These are phyloP conservation scores for Hygrocybe punicea DNA, from an alignment of 768 basidiomycete genomes.

Conservation along the genomic window DNA sequence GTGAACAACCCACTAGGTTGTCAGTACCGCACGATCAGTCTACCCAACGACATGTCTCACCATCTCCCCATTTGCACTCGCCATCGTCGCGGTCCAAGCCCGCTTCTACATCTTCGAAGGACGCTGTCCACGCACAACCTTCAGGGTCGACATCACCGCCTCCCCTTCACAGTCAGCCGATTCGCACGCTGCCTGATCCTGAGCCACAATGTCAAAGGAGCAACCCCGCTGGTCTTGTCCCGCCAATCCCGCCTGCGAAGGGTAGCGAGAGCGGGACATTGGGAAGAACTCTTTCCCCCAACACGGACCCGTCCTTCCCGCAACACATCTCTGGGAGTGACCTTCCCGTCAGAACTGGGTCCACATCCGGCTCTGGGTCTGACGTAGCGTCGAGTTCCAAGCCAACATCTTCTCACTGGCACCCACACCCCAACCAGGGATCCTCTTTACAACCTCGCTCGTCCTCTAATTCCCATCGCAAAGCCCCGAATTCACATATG, in stretches of 20 bases:
- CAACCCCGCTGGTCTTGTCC: no score
- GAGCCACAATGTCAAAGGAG: no score
- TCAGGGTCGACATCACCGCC: constrained; percentile 6
- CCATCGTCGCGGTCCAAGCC: neutral
- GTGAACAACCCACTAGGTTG: neutral
- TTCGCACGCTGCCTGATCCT: no score
- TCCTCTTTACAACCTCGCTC: neutral
- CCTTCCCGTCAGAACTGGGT: neutral
- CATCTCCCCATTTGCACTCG: constrained; percentile 4
- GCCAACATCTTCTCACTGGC: neutral
- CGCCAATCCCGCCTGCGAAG: no score
- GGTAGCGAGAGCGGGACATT: neutral
- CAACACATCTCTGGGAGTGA: neutral
- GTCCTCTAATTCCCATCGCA: neutral
- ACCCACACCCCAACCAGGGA: neutral
- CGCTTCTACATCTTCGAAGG: neutral
- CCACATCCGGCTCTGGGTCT: constrained; percentile 2
- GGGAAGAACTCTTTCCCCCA: constrained; percentile 30
- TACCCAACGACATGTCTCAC: neutral
- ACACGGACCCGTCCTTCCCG: constrained; percentile 33
- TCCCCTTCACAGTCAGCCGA: neutral
- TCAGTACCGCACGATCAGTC: constrained; percentile 1
- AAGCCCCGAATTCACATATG: neutral
- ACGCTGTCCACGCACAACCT: neutral
- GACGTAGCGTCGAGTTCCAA: neutral